A percentile compares a stretch with the other conserved stretches of the same genome.
phyloP scores from a whole-genome alignment of 805 yeast species.

The Cyberlindnera bimundalis region DNA sequence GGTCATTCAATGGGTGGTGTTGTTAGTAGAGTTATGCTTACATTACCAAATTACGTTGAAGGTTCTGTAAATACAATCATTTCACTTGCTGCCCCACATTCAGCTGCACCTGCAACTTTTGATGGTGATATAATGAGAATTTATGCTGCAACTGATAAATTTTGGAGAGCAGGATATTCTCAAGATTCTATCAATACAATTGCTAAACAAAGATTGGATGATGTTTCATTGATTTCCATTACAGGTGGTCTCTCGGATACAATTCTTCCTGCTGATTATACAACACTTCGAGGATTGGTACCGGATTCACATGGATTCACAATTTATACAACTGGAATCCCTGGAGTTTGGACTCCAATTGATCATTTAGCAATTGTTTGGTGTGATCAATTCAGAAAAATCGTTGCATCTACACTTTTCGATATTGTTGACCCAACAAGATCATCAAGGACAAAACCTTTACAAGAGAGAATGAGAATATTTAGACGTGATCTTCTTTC shows the following conservation, averaged over 20 bases:
- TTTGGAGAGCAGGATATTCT: conserved; percentile 68
- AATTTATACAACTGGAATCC: conserved; percentile 80
- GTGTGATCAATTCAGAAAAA: conserved; percentile 84
- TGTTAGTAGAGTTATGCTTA: conserved; percentile 81
- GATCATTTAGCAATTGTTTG: conserved; percentile 95
- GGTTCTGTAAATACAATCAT: conserved; percentile 78
- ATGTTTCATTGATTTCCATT: conserved; percentile 74
- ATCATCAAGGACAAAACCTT: conserved; percentile 47
- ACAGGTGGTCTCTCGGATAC: conserved; percentile 85
- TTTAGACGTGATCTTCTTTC: conserved; percentile 46
- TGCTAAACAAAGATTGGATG: conserved; percentile 44
- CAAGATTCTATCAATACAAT: conserved; percentile 43
- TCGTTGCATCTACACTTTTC: conserved; percentile 55
- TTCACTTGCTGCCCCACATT: conserved; percentile 89
- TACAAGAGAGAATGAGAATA: conserved; percentile 54
- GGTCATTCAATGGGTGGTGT: conserved; percentile 99
- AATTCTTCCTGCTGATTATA: conserved; percentile 86
- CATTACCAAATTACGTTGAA: conserved; percentile 69
- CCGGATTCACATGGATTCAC: conserved; percentile 79
- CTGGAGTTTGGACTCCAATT: conserved; percentile 88
- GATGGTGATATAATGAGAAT: conserved; percentile 81
- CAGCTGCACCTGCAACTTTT: conserved; percentile 88
- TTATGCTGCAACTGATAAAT: conserved; percentile 70
- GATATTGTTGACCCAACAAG: conserved; percentile 51
- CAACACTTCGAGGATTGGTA: conserved; percentile 65